A percentile compares a stretch with the other conserved stretches of the same genome.
Conservation (phyloP, 352 stramenopile species). For the Phytophthora quininea region DNA sequence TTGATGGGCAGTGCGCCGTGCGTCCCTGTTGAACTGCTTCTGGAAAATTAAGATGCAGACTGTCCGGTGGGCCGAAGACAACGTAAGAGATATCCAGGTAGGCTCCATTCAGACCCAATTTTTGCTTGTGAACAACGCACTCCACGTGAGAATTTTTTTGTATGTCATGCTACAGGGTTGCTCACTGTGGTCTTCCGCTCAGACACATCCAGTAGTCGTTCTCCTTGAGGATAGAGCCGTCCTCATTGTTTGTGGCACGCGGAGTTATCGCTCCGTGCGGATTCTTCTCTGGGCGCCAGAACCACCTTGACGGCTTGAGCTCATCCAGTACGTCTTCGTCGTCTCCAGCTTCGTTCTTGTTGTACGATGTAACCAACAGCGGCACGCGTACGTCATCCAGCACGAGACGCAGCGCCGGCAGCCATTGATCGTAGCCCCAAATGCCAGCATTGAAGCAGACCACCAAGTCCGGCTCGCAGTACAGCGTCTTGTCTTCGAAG, state of each 20-base stretch:
- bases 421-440: conserved; percentile 90
- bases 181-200: conserved; percentile 26
- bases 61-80: not conserved
- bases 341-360: conserved; percentile 78
- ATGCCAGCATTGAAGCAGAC: conserved; percentile 89
- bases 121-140: conserved; percentile 15
- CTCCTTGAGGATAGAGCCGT: conserved; percentile 67
- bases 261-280: conserved; percentile 43
- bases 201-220: conserved; percentile 89
- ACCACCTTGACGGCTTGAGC: conserved; percentile 56
- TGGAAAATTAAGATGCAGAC: conserved; percentile 33
- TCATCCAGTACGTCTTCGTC: conserved; percentile 79
- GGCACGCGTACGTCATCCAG: conserved; percentile 59
- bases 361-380: conserved; percentile 87
- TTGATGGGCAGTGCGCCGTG: conserved; percentile 61
- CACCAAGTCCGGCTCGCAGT: conserved; percentile 58
- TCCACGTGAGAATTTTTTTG: not conserved
- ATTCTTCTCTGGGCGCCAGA: conserved; percentile 81
- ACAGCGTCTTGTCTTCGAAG: conserved; percentile 47
- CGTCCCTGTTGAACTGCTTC: conserved; percentile 43
- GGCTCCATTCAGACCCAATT: not conserved
- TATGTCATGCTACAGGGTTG: not conserved
- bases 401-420: conserved; percentile 72
- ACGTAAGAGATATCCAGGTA: conserved; percentile 18
- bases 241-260: conserved; percentile 63